These are phyloP conservation scores for Meyerozyma elateridarum DNA, from an alignment of 1,139 yeast genomes.

Conservation along the genomic window DNA sequence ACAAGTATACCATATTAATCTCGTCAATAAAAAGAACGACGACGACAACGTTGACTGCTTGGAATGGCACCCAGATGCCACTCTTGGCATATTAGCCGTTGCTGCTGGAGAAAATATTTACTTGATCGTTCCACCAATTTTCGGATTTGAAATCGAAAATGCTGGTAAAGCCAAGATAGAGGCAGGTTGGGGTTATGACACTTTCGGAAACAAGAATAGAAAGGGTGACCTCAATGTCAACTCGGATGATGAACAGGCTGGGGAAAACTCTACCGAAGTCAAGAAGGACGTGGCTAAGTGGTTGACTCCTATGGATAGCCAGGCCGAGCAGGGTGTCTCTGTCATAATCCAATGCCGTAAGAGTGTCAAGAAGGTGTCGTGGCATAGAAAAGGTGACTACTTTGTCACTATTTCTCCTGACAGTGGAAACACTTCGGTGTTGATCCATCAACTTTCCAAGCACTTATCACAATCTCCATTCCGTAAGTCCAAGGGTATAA, in stretches of 20 bases:
- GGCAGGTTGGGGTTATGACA: conserved; percentile 89
- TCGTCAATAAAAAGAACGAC: conserved; percentile 48
- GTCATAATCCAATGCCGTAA: conserved; percentile 66
- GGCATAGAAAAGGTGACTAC: conserved; percentile 98
- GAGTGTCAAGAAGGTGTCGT: conserved; percentile 74
- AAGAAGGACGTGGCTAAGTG: conserved; percentile 72
- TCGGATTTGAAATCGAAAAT: conserved; percentile 85
- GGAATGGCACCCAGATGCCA: conserved; percentile 85
- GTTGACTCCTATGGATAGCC: conserved; percentile 71
- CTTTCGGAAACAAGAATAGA: conserved; percentile 52
- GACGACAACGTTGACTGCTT: conserved; percentile 80
- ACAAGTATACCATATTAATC: conserved; percentile 67
- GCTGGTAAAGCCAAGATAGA: conserved; percentile 75
- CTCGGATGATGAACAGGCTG: conserved; percentile 34
- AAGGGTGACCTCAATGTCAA: conserved; percentile 43
- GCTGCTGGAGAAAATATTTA: conserved; percentile 79
- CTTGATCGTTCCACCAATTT: conserved; percentile 82
- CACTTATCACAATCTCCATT: conserved; percentile 98
- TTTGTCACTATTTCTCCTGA: conserved; percentile 93
- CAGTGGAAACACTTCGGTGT: conserved; percentile 80
- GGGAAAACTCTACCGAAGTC: conserved; percentile 24
- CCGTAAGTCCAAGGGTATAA: conserved; percentile 86
- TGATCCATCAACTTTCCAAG: conserved; percentile 90
- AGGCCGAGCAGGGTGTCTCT: conserved; percentile 63
- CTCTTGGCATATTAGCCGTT: conserved; percentile 74